Percentiles rank a stretch among this genome's conserved stretches.
Conservation (phyloP, 164 flowering plant species). For the Dillenia suffruticosa region DNA sequence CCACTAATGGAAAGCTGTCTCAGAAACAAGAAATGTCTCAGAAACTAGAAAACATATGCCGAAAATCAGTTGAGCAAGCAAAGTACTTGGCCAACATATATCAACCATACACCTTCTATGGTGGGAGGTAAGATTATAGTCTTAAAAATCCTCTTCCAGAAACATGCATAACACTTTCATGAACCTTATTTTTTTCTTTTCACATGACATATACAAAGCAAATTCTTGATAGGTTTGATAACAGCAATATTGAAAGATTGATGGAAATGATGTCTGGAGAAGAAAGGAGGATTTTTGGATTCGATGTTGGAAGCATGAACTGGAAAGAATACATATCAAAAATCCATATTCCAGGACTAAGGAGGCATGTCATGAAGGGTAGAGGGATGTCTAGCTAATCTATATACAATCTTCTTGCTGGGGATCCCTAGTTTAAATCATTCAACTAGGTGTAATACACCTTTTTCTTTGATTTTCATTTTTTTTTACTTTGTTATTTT, state of each 20-base stretch:
- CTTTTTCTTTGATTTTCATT: too few species aligned
- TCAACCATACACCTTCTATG: slow-evolving; percentile 54
- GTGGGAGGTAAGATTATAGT: slow-evolving; percentile 37
- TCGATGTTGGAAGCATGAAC: slow-evolving; percentile 74
- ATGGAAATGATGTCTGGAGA: slow-evolving; percentile 76
- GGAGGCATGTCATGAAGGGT: slow-evolving; percentile 88
- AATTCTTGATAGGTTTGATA: slow-evolving; percentile 45
- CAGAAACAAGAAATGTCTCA: slow-evolving; percentile 40
- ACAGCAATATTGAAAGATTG: slow-evolving; percentile 49
- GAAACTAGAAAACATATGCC: slow-evolving; percentile 45
- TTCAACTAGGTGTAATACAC: too few species aligned
- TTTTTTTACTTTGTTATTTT: too few species aligned
- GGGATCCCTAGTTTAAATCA: too few species aligned
- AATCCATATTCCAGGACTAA: slow-evolving; percentile 78
- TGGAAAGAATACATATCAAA: slow-evolving; percentile 84
- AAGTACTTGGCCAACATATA: slow-evolving; percentile 70
- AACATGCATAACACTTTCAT: background rate
- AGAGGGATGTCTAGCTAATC: slow-evolving; percentile 27
- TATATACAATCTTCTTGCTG: too few species aligned
- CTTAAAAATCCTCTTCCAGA: background rate
- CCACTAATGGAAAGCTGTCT: slow-evolving; percentile 32
- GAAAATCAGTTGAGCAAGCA: slow-evolving; percentile 67
- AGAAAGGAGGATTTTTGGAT: slow-evolving; percentile 61
- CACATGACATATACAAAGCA: background rate
- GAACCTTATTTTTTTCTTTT: background rate